A percentile compares a stretch with the other conserved stretches of the same genome.
Conservation (phyloP, 2,329 filamentous ascomycete species). For the Fusarium denticulatum region DNA sequence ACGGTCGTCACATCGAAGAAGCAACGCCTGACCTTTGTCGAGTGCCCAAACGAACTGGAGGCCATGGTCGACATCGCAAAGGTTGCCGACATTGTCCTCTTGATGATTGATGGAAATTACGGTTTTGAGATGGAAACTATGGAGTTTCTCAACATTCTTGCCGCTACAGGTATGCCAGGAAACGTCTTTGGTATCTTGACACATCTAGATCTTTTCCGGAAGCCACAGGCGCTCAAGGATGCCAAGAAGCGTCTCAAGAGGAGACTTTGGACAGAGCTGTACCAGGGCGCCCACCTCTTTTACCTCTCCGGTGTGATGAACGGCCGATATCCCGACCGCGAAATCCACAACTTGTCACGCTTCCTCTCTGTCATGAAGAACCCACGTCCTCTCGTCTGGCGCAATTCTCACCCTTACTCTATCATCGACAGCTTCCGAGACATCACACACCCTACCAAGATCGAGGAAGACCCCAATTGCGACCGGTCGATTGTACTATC, state of each 20-base stretch:
- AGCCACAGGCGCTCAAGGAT: slow-evolving; percentile 88
- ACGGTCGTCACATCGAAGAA: slow-evolving; percentile 98
- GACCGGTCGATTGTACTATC: slow-evolving; percentile 92
- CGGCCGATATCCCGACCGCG: slow-evolving; percentile 93
- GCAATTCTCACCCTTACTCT: slow-evolving; percentile 94
- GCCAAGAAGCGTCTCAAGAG: slow-evolving; percentile 98
- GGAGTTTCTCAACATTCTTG: slow-evolving; percentile 96
- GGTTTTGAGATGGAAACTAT: slow-evolving; percentile 99
- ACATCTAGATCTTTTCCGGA: slow-evolving; percentile 94
- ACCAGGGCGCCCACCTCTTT: slow-evolving; percentile 96
- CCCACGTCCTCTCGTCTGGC: slow-evolving; percentile 92
- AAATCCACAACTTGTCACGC: slow-evolving; percentile 93
- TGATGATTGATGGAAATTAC: slow-evolving; percentile 99
- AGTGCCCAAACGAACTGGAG: slow-evolving; percentile 96
- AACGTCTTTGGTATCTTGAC: slow-evolving; percentile 98
- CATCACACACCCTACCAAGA: slow-evolving; percentile 89
- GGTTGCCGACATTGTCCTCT: slow-evolving; percentile 93
- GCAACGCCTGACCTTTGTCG: slow-evolving; percentile 91
- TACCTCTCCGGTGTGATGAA: slow-evolving; percentile 97
- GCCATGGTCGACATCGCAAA: slow-evolving; percentile 98
- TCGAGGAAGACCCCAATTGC: slow-evolving; percentile 89
- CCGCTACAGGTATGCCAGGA: slow-evolving; percentile 96
- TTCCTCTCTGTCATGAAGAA: slow-evolving; percentile 99
- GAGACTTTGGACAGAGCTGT: slow-evolving; percentile 95
- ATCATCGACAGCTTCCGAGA: slow-evolving; percentile 95